phyloP scores from a whole-genome alignment of 306 rosid species.

The Vachellia collinsii region DNA sequence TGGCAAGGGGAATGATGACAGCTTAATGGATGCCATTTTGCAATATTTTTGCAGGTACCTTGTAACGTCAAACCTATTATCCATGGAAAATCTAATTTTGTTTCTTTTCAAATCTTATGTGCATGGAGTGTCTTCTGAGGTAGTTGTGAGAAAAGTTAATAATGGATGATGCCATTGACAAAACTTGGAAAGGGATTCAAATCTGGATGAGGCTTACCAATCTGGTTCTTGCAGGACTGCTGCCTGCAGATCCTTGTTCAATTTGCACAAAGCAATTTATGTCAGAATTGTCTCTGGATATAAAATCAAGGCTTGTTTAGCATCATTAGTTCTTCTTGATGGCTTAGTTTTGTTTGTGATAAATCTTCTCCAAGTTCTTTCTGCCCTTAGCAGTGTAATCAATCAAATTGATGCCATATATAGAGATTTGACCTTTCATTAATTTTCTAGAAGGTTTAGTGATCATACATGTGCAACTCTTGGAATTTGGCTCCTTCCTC shows the following conservation, averaged over 20 bases:
- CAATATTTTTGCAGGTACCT: constrained; percentile 75
- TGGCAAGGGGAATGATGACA: constrained; percentile 65
- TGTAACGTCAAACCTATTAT: neutral
- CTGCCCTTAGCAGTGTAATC: neutral
- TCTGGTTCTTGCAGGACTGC: constrained; percentile 19
- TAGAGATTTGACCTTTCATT: constrained; percentile 10
- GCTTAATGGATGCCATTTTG: constrained; percentile 63
- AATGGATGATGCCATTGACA: neutral
- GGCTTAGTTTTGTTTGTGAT: constrained; percentile 15
- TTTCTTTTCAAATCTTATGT: constrained; percentile 7
- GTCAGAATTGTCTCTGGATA: neutral
- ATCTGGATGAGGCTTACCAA: constrained; percentile 14
- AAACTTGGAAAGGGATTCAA: neutral
- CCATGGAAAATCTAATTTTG: constrained; percentile 5
- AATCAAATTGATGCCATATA: constrained; percentile 15
- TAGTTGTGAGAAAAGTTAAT: constrained; percentile 8
- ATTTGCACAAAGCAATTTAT: neutral
- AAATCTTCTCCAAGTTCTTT: constrained; percentile 6
- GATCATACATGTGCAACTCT: too few species aligned
- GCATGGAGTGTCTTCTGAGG: constrained; percentile 21
- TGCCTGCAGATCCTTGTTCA: constrained; percentile 9
- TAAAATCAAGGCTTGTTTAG: neutral
- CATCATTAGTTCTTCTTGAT: constrained; percentile 12
- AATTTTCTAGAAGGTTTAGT: neutral
- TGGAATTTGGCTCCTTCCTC: constrained; percentile 12